phyloP scores from a whole-genome alignment of 768 basidiomycete species.

The Suillus subluteus region DNA sequence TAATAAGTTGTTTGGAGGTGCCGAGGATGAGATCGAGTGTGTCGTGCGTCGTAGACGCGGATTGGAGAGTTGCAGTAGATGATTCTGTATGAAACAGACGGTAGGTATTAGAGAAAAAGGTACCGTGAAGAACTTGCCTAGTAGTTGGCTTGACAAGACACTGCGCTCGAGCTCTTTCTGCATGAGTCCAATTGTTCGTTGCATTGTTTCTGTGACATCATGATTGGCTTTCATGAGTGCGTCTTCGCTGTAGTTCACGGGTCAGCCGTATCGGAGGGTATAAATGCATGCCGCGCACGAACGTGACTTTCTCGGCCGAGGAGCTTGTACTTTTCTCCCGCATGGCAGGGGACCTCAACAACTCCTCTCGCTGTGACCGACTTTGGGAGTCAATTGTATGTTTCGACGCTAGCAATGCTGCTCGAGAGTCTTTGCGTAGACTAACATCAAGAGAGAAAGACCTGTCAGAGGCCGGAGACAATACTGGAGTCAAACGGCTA shows the following conservation, averaged over 20 bases:
- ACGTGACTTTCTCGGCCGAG: slow-evolving; percentile 65
- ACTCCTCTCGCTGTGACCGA: slow-evolving; percentile 67
- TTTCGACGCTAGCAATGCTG: slow-evolving; percentile 76
- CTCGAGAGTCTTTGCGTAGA: slow-evolving; percentile 62
- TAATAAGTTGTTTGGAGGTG: slow-evolving; percentile 85
- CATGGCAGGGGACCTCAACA: slow-evolving; percentile 56
- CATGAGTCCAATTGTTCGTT: slow-evolving; percentile 85
- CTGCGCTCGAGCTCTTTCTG: slow-evolving; percentile 91
- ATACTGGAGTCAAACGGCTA: slow-evolving; percentile 16
- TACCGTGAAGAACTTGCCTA: slow-evolving; percentile 52
- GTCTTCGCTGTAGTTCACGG: slow-evolving; percentile 62
- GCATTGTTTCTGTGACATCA: slow-evolving; percentile 85
- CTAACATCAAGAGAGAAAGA: slow-evolving; percentile 38
- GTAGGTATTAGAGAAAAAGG: neutral
- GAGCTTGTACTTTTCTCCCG: slow-evolving; percentile 44
- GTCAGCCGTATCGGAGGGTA: neutral
- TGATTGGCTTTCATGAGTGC: slow-evolving; percentile 86
- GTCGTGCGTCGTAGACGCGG: slow-evolving; percentile 79
- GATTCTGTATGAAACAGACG: slow-evolving; percentile 50
- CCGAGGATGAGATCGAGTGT: slow-evolving; percentile 68
- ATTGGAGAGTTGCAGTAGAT: slow-evolving; percentile 76
- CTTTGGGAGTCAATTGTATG: slow-evolving; percentile 65
- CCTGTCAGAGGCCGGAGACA: slow-evolving; percentile 2
- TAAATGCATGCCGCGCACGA: slow-evolving; percentile 31
- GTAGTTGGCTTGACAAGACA: slow-evolving; percentile 82